Conservation (phyloP, 192 early-diverging fungal species). For the Entophlyctis helioformis region DNA sequence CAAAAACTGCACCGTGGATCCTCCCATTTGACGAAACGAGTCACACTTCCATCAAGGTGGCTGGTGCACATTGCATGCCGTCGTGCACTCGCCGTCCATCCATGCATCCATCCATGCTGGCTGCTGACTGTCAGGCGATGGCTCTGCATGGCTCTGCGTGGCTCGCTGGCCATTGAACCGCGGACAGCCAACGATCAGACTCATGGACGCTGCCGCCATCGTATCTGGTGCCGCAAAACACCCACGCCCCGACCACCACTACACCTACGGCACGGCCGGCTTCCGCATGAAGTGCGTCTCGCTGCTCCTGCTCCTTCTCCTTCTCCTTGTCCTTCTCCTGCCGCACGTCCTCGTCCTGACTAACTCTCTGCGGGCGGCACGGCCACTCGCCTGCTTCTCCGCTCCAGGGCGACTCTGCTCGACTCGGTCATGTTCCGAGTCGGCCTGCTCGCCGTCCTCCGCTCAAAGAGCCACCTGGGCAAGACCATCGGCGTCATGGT, state of each 20-base stretch:
- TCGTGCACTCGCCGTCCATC: too few relatives aligned
- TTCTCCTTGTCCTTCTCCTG: background rate
- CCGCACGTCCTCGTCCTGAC: background rate
- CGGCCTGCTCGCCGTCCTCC: conserved; percentile 80
- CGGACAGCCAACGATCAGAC: too few relatives aligned
- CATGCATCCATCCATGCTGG: too few relatives aligned
- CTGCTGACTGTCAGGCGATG: too few relatives aligned
- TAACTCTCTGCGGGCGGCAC: background rate
- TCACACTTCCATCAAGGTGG: too few relatives aligned
- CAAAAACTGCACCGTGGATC: too few relatives aligned
- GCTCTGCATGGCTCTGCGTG: too few relatives aligned
- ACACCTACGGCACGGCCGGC: conserved; percentile 92
- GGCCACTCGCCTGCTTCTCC: background rate
- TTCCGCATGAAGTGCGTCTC: conserved; percentile 80
- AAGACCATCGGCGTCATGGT: conserved; percentile 92
- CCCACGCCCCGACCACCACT: conserved; percentile 55
- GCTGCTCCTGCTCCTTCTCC: background rate
- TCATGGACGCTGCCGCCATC: too few relatives aligned
- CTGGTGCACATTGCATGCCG: too few relatives aligned
- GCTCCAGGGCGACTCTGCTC: conserved; percentile 63
- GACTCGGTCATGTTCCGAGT: conserved; percentile 89
- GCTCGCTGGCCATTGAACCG: too few relatives aligned
- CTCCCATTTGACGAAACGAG: too few relatives aligned
- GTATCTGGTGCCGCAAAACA: conserved; percentile 44
- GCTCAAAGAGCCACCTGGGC: conserved; percentile 78